A percentile compares a stretch with the other conserved stretches of the same genome.
Conservation (phyloP, 495 filamentous ascomycete species). For the Filosporella fistucella region DNA sequence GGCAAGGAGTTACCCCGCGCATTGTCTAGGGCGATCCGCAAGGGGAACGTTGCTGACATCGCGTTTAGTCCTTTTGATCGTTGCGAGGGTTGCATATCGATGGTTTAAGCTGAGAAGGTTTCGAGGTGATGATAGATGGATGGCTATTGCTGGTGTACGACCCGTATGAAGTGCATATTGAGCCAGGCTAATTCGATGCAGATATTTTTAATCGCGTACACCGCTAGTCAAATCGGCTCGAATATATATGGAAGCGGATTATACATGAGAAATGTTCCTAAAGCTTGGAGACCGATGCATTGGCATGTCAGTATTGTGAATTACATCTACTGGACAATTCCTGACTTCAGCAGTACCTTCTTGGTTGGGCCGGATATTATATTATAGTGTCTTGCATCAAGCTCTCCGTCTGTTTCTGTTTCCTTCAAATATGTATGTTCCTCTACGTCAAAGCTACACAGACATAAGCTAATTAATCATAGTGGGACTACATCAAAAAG, state of each 20-base stretch:
- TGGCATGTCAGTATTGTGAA: constrained; percentile 13
- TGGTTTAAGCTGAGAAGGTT: constrained; percentile 11
- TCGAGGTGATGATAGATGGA: constrained; percentile 19
- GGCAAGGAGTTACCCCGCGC: not conserved
- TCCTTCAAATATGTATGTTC: constrained; percentile 16
- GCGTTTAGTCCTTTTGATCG: constrained; percentile 10
- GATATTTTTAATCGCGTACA: constrained; percentile 13
- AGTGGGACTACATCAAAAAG: constrained; percentile 8
- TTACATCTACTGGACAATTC: not conserved
- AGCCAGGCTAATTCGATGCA: not conserved
- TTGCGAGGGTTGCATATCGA: constrained; percentile 15
- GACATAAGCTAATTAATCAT: not conserved
- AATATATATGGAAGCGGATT: constrained; percentile 16
- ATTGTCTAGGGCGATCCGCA: not conserved
- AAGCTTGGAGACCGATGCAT: constrained; percentile 3
- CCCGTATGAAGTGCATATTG: not conserved
- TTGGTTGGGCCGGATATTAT: constrained; percentile 18
- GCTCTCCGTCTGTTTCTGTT: constrained; percentile 15
- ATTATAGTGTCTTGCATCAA: constrained; percentile 14
- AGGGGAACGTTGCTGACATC: not conserved
- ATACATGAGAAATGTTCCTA: constrained; percentile 9
- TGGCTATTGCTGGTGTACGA: constrained; percentile 12
- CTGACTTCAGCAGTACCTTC: not conserved
- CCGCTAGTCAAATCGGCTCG: constrained; percentile 9
- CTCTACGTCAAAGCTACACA: not conserved